These are phyloP conservation scores for Oligophagozyma castellii DNA, from an alignment of 1,139 yeast genomes.

Conservation along the genomic window DNA sequence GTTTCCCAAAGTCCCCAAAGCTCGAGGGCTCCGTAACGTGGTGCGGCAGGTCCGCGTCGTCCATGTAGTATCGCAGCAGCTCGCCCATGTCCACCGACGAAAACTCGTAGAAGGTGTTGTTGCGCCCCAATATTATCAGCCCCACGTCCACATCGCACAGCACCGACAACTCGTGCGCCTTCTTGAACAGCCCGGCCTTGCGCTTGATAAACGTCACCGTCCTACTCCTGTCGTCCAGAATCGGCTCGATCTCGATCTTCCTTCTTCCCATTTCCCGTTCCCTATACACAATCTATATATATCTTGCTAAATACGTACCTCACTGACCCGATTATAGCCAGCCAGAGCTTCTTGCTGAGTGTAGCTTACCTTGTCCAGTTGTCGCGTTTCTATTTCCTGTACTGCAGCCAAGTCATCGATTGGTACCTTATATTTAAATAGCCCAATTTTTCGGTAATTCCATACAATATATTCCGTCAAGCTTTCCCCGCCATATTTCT, in stretches of 20 bases:
- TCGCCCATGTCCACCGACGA: conserved; percentile 58
- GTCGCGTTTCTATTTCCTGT: no score
- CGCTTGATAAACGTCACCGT: conserved; percentile 87
- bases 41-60: conserved; percentile 28
- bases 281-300: no score
- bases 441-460: no score
- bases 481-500: no score
- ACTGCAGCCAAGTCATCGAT: no score
- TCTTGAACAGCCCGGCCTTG: conserved; percentile 88
- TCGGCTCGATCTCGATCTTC: conserved; percentile 86
- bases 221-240: conserved; percentile 77
- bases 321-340: no score
- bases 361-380: no score
- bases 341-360: no score
- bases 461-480: no score
- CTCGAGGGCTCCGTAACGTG: conserved; percentile 51
- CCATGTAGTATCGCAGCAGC: conserved; percentile 40
- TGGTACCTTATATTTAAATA: no score
- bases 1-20: conserved; percentile 30
- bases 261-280: conserved; percentile 86
- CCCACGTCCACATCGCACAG: conserved; percentile 89
- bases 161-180: conserved; percentile 89
- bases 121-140: conserved; percentile 76
- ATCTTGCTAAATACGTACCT: no score
- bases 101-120: conserved; percentile 65